These are phyloP conservation scores for Sequoia sempervirens DNA, from an alignment of 75 land plant species.

Conservation along the genomic window DNA sequence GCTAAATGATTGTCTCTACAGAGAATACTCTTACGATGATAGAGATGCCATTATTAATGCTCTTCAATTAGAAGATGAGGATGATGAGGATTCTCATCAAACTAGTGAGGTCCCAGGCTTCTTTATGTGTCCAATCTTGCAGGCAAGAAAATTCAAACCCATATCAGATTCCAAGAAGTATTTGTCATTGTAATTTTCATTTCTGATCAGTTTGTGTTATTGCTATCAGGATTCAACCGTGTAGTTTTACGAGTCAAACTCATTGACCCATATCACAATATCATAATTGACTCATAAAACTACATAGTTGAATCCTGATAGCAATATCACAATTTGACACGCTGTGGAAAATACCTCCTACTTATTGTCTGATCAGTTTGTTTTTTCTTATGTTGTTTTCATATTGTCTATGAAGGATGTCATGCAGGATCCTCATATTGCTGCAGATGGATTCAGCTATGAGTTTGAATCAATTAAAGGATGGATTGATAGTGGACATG, in stretches of 20 bases:
- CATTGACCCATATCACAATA: no score
- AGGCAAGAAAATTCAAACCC: slow-evolving; percentile 1
- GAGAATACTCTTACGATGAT: background rate
- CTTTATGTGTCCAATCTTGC: slow-evolving; percentile 3
- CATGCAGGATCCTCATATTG: slow-evolving; percentile 23
- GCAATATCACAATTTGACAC: no score
- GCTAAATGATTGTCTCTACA: background rate
- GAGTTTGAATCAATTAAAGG: slow-evolving; percentile 17
- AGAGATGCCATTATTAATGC: background rate
- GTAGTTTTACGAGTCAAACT: no score
- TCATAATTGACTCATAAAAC: no score
- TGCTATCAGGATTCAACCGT: no score
- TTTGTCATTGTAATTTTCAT: background rate
- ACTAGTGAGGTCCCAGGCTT: background rate
- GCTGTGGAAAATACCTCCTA: no score
- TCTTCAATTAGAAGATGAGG: background rate
- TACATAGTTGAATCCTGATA: no score
- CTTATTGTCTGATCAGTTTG: background rate
- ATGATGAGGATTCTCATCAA: background rate
- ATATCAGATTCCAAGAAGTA: background rate
- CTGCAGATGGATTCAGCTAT: slow-evolving; percentile 37
- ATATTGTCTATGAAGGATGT: slow-evolving; percentile 19
- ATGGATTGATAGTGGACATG: slow-evolving; percentile 24
- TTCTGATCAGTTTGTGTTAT: background rate
- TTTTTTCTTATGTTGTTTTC: background rate